phyloP scores from a whole-genome alignment of 805 yeast species.

The Saccharomyces kudriavzevii region DNA sequence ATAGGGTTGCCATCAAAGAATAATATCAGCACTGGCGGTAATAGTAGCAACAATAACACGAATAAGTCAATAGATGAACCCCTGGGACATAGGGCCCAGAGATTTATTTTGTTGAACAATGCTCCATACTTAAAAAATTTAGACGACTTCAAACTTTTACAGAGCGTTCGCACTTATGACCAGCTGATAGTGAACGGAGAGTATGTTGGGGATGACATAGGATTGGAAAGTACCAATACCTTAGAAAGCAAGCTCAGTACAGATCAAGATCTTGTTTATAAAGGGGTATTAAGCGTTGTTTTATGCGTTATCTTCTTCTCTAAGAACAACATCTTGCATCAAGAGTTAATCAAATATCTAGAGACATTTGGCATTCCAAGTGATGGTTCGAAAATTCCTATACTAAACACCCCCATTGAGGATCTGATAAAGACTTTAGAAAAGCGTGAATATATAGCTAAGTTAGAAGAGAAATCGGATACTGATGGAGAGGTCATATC shows the following conservation, averaged over 20 bases:
- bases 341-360: constrained; percentile 16
- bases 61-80: constrained; percentile 2
- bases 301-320: constrained; percentile 21
- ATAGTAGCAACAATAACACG: background rate
- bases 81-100: constrained; percentile 12
- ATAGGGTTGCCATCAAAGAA: constrained; percentile 14
- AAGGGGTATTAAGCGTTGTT: constrained; percentile 18
- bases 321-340: constrained; percentile 22
- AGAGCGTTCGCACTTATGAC: constrained; percentile 9
- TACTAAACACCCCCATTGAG: constrained; percentile 15
- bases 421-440: constrained; percentile 19
- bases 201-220: constrained; percentile 16
- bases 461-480: constrained; percentile 21
- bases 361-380: constrained; percentile 23
- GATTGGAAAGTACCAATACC: constrained; percentile 5
- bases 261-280: constrained; percentile 16
- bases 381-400: constrained; percentile 22
- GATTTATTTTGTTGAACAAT: constrained; percentile 20
- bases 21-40: background rate
- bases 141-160: constrained; percentile 13
- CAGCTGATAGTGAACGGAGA: constrained; percentile 13
- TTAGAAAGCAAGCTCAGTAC: constrained; percentile 11
- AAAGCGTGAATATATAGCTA: constrained; percentile 18
- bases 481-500: constrained; percentile 14
- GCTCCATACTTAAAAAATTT: constrained; percentile 7